Evolutionary conservation across 2,329 filamentous ascomycete species (phyloP).

Genomic region (Blastomyces emzantsi): DNA sequence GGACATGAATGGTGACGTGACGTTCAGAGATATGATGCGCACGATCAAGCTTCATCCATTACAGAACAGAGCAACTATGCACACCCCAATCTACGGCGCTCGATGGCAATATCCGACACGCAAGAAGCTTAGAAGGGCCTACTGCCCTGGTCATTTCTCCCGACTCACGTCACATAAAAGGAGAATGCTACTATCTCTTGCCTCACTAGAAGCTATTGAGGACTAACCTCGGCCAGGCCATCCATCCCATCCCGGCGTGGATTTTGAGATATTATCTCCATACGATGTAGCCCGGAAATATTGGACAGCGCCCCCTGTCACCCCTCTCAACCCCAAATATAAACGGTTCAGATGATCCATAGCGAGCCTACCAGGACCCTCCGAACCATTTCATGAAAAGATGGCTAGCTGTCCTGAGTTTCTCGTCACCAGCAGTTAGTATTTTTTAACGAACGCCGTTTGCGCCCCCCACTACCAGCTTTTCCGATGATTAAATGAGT

Average conservation of each 20-base stretch:
- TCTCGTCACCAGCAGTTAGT: not conserved
- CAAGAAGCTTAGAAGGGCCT: not conserved
- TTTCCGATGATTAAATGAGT: not conserved
- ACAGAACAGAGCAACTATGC: not conserved
- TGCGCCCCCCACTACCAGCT: not conserved
- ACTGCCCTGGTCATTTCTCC: not conserved
- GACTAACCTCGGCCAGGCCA: too few species aligned
- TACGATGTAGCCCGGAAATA: too few species aligned
- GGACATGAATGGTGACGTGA: not conserved
- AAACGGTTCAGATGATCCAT: not conserved
- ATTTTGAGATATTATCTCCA: not conserved
- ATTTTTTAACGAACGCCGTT: not conserved
- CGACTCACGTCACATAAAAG: too few species aligned
- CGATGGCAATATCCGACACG: not conserved
- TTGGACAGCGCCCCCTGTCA: too few species aligned
- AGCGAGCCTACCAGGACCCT: not conserved
- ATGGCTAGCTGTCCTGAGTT: not conserved
- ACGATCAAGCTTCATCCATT: not conserved
- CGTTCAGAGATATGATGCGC: not conserved
- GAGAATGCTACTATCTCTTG: not conserved
- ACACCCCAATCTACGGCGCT: not conserved
- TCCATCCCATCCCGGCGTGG: not conserved
- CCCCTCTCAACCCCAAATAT: too few species aligned
- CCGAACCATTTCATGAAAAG: not conserved
- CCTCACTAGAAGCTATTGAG: not conserved